Base-by-base conservation (phyloP, 331 rosid species). In the Malus hybrid region DNA sequence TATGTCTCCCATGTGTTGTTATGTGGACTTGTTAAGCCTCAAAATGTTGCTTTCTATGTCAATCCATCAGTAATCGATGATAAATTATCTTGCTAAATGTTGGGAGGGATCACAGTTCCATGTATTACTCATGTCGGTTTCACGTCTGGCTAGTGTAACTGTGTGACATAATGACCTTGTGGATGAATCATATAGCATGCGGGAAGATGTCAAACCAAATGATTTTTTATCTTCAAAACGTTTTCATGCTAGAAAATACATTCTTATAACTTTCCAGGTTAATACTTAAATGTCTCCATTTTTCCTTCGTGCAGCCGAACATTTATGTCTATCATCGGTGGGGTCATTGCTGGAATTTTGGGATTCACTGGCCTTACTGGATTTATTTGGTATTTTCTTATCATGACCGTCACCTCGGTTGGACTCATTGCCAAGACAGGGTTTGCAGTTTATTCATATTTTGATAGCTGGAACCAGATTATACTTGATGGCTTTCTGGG, bases 331-430 rank as follows among this genome's bases (percentile, higher is more conserved):
- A 91, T 91, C 76, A 87, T 93, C 61, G 90, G 96, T 10, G 98
- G 98, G 24, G 93, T 91, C 77, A 86, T 91, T 87, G 98, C 97
- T 82, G 98, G 98, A 82, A 88, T 91, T 76, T 79, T 88, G 85
- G 98, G 98, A 70, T 83, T 90, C 82, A 90, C 93, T 2, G 76
- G 93, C 87, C 77, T 88, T 82, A 84, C 81, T 71, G 96, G 97
- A 79, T 92, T 90, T 80, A 68, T 92, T 70, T 79, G 88, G 8
- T 83, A 39, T 70, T 65, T 64, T 70, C 86, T 88, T 77, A 74
- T 88, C 75, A 88, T 88, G 91, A 83, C 84, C 65, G 18, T 87
- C 73, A 77, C 91, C 50, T 87, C 89, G 16, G 72, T 82, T 8
- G 93, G 80, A 54, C 83, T 80, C 59, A 63, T 80, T 29, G 80